These are phyloP conservation scores for Sporothrix brasiliensis DNA, from an alignment of 2,329 filamentous ascomycete genomes.

Conservation along the genomic window DNA sequence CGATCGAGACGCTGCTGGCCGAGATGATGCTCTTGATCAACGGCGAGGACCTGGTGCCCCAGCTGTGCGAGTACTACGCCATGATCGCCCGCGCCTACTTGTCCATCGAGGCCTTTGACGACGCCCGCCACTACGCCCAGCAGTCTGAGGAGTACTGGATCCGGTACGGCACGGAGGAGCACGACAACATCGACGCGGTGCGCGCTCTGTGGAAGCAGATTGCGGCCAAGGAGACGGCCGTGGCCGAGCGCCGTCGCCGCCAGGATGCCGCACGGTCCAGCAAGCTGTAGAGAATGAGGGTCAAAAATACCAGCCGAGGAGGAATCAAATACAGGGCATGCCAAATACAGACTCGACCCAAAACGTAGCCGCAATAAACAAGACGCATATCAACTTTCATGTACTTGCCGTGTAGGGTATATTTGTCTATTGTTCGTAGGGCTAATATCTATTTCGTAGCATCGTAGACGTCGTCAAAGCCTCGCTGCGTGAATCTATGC, in stretches of 20 bases:
- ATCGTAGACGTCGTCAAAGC: too few relatives aligned
- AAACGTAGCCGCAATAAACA: too few relatives aligned
- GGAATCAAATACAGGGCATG: too few relatives aligned
- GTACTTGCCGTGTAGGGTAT: not conserved
- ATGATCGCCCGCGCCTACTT: slow-evolving; percentile 38
- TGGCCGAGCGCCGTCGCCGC: not conserved
- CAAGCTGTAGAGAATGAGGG: not conserved
- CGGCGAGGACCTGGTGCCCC: slow-evolving; percentile 38
- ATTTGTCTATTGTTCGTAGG: not conserved
- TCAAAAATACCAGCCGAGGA: not conserved
- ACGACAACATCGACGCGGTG: slow-evolving; percentile 34
- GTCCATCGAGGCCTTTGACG: slow-evolving; percentile 24
- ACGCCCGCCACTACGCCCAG: slow-evolving; percentile 27
- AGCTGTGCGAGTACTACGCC: slow-evolving; percentile 40
- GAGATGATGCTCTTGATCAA: slow-evolving; percentile 38
- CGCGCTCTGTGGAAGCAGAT: slow-evolving; percentile 31
- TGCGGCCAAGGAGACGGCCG: slow-evolving; percentile 20
- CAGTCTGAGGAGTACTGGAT: slow-evolving; percentile 35
- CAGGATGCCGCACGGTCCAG: not conserved
- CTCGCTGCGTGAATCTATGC: too few relatives aligned
- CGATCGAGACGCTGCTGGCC: slow-evolving; percentile 32
- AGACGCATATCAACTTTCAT: too few relatives aligned
- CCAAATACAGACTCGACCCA: too few relatives aligned
- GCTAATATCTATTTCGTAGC: too few relatives aligned
- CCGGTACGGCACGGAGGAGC: slow-evolving; percentile 33